Percentiles rank a stretch among this genome's conserved stretches.
Conservation (phyloP, 148 eudicot species). For the Dianthus caryophyllus region DNA sequence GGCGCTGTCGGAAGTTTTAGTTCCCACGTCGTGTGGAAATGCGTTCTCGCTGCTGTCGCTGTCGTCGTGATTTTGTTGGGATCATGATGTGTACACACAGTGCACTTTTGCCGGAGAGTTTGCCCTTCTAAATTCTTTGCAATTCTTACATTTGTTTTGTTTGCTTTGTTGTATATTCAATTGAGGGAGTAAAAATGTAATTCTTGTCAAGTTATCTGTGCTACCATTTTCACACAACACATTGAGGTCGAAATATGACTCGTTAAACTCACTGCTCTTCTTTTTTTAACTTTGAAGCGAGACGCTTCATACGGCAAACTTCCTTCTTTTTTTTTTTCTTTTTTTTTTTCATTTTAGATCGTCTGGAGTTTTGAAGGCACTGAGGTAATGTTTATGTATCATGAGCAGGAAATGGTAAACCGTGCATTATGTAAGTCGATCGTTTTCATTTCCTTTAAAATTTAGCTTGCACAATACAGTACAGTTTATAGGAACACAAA, state of each 20-base stretch:
- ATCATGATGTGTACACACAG: slow-evolving; percentile 20
- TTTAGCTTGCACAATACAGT: neutral
- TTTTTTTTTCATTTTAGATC: too few species aligned
- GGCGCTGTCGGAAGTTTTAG: slow-evolving; percentile 30
- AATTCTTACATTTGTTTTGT: slow-evolving; percentile 16
- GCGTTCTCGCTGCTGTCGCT: slow-evolving; percentile 30
- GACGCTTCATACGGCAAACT: too few species aligned
- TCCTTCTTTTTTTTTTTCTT: too few species aligned
- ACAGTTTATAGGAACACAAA: neutral
- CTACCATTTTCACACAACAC: neutral
- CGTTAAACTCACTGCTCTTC: too few species aligned
- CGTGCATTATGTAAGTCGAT: neutral
- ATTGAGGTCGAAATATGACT: slow-evolving; percentile 5
- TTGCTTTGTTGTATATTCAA: slow-evolving; percentile 4
- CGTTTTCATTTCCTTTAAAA: neutral
- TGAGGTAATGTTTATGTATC: too few species aligned
- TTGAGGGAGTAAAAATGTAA: slow-evolving; percentile 5
- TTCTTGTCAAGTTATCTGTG: neutral
- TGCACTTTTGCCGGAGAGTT: neutral
- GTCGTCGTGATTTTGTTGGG: slow-evolving; percentile 29
- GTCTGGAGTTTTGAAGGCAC: too few species aligned
- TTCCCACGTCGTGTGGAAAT: slow-evolving; percentile 29
- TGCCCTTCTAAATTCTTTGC: slow-evolving; percentile 2
- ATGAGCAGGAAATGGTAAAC: too few species aligned
- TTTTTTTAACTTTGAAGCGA: too few species aligned